Percentiles rank a stretch among this genome's conserved stretches.
These are phyloP conservation scores for Ceratobasidium theobromae DNA, from an alignment of 1,284 basidiomycete genomes.

Conservation along the genomic window DNA sequence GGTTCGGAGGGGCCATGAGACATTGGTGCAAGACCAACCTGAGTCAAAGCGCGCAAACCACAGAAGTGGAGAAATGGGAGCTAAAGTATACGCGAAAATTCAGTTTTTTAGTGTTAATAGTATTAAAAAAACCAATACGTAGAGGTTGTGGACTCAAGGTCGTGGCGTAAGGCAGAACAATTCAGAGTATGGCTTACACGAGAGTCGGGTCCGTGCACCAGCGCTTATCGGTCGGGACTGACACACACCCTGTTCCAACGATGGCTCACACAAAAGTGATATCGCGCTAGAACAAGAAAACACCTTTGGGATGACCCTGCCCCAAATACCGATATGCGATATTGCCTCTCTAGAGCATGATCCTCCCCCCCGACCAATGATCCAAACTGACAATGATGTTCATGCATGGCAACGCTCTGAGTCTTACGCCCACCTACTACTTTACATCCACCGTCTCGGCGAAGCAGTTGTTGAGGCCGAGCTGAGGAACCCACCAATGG, in stretches of 20 bases:
- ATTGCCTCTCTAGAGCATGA: constrained; percentile 4
- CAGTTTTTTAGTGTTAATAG: neutral
- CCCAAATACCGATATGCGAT: constrained; percentile 22
- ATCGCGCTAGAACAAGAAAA: neutral
- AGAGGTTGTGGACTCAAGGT: neutral
- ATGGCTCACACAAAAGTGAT: too few species aligned
- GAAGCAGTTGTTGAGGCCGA: constrained; percentile 68
- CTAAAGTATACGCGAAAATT: neutral
- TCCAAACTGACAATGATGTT: constrained; percentile 70
- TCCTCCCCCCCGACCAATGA: constrained; percentile 48
- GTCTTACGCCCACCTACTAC: constrained; percentile 69
- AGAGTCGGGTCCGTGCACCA: constrained; percentile 13
- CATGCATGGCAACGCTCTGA: constrained; percentile 64
- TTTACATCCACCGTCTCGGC: constrained; percentile 72
- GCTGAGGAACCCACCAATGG: neutral
- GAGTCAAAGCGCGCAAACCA: neutral
- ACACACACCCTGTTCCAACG: too few species aligned
- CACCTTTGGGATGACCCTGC: neutral
- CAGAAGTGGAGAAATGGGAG: neutral
- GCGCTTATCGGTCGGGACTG: too few species aligned
- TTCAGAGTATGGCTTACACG: neutral
- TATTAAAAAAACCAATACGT: too few species aligned
- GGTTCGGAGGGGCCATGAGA: neutral
- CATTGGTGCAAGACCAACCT: neutral
- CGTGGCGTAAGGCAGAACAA: neutral